Evolutionary conservation across 1,284 basidiomycete species (phyloP).

Genomic region (Sporisorium graminicola): DNA sequence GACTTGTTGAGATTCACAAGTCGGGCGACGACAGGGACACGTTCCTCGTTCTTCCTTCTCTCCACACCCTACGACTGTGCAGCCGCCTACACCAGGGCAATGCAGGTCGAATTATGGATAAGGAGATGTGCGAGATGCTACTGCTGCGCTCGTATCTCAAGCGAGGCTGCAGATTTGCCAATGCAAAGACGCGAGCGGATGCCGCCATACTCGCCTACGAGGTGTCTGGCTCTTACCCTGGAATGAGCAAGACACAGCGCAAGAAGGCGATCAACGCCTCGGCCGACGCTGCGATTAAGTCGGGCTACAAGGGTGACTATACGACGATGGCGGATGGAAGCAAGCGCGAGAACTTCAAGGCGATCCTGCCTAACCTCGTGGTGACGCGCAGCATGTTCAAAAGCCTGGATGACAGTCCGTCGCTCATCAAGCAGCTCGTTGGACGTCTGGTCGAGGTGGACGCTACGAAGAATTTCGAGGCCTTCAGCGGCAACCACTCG

Average conservation of each 20-base stretch:
- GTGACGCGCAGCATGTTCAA: neutral
- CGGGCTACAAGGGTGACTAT: slow-evolving; percentile 7
- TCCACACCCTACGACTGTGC: slow-evolving; percentile 14
- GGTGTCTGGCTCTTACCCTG: neutral
- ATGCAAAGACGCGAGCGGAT: slow-evolving; percentile 6
- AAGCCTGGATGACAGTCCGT: neutral
- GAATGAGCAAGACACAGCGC: slow-evolving; percentile 7
- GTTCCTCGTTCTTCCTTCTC: neutral
- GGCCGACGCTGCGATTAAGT: neutral
- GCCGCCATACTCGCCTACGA: slow-evolving; percentile 10
- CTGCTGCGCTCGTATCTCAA: slow-evolving; percentile 13
- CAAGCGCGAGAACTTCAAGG: slow-evolving; percentile 12
- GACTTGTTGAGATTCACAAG: slow-evolving; percentile 1
- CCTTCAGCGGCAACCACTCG: neutral
- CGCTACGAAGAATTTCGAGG: neutral
- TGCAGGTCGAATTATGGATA: neutral
- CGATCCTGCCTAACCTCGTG: slow-evolving; percentile 13
- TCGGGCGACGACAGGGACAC: neutral
- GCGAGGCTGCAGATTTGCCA: slow-evolving; percentile 1
- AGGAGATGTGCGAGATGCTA: slow-evolving; percentile 16
- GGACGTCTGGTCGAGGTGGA: slow-evolving; percentile 4
- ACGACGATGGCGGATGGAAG: neutral
- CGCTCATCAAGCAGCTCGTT: slow-evolving; percentile 9
- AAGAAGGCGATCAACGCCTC: slow-evolving; percentile 9
- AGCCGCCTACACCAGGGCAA: neutral